Evolutionary conservation across 768 basidiomycete genomes (phyloP).

Genomic region (Pleurotus cornucopiae): DNA sequence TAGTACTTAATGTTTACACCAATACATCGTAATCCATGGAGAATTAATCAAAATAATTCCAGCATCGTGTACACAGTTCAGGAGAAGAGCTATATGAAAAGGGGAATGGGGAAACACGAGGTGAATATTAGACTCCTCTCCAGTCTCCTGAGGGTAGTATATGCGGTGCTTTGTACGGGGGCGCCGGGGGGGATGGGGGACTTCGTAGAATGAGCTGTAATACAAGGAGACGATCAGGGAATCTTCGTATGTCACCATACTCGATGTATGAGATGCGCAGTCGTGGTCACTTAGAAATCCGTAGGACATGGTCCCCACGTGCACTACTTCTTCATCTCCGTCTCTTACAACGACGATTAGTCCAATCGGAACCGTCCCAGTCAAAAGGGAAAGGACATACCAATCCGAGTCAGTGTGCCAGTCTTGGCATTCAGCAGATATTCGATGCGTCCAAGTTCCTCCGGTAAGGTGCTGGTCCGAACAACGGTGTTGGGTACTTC

Average conservation of each 20-base stretch:
- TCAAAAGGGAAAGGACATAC: constrained; percentile 34
- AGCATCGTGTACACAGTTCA: too few species aligned
- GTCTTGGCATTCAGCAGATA: constrained; percentile 98
- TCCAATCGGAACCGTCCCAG: constrained; percentile 1
- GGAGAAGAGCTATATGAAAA: too few species aligned
- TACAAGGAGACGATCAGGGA: too few species aligned
- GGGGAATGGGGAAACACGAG: too few species aligned
- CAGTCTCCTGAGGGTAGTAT: too few species aligned
- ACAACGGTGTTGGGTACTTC: constrained; percentile 97
- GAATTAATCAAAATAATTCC: not conserved
- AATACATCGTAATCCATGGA: not conserved
- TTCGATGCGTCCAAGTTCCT: constrained; percentile 93
- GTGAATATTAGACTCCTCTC: too few species aligned
- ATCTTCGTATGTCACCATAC: too few species aligned
- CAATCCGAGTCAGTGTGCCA: constrained; percentile 95
- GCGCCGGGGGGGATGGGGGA: too few species aligned
- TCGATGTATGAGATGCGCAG: too few species aligned
- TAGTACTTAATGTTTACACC: constrained; percentile 6
- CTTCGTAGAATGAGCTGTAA: too few species aligned
- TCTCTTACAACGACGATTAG: constrained; percentile 50
- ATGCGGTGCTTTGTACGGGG: too few species aligned
- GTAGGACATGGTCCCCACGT: constrained; percentile 98
- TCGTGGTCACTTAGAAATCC: constrained; percentile 36
- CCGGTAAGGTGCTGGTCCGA: constrained; percentile 92
- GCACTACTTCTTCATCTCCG: constrained; percentile 97